Evolutionary conservation across 208 protist species (phyloP), one percentile per base, ranked within the genome.

Genomic region (Endotrypanum monterogeii): DNA sequence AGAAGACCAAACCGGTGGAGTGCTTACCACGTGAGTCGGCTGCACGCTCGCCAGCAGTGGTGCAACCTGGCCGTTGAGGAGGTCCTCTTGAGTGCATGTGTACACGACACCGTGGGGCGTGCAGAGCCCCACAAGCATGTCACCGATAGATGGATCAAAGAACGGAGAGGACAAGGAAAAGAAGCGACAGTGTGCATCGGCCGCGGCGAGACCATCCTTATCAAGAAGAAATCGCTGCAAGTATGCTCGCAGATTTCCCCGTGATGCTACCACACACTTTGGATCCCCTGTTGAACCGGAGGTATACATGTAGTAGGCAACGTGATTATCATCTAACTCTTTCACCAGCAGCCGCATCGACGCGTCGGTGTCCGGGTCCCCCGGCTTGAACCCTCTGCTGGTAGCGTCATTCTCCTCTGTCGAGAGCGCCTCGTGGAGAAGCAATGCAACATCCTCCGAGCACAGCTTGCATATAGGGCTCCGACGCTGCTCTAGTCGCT

Each of bases 81-180:
- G 48, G 37, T 30, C 50, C 51, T 41, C 77, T 8, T 72, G 69
- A 60, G 69, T 46, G 65, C 74, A 76, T 20, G 77, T 82, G 69
- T 77, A 80, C 30, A 79, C 71, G 63, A 60, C 52, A 32, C 76
- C 58, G 37, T 74, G 74, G 7, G 80, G 71, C 11, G 63, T 80
- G 63, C 72, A 82, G 50, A 86, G 82, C 72, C 72, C 39, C 12
- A 82, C 69, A 35, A 77, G 44, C 68, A 86, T 72, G 41, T 92
- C 87, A n/a, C 85, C 87, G 48, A 89, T 88, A 57, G 88, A 92
- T 14, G 85, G 85, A 67, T 90, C 85, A 44, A 90, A 90, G 58
- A 86, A 87, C 0, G 83, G 85, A 5, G 88, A 87, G 25, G 85
- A 88, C 18, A 92, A 73, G 23, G 78, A 82, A 32, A 92, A 82